These are phyloP conservation scores for Posidonia oceanica DNA, from an alignment of 116 monocot genomes.

Conservation along the genomic window DNA sequence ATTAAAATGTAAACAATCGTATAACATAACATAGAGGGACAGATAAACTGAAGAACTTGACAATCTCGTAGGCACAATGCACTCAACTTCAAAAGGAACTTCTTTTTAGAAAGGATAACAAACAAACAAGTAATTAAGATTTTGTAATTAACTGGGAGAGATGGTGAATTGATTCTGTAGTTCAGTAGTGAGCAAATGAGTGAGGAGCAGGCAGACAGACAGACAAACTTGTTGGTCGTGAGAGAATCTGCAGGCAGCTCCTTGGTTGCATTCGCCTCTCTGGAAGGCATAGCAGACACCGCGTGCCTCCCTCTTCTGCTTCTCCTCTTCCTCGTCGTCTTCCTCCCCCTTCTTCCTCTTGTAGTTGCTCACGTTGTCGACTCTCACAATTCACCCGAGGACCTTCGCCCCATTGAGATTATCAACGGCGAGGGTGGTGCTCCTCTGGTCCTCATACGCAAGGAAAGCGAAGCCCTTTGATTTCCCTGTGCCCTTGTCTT, in stretches of 20 bases:
- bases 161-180: no score
- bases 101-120: no score
- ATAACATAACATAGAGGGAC: no score
- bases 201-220: no score
- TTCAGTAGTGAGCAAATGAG: no score
- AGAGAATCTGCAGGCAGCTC: slow-evolving; percentile 85
- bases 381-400: slow-evolving; percentile 68
- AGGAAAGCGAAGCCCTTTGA: slow-evolving; percentile 92
- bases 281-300: slow-evolving; percentile 90
- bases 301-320: slow-evolving; percentile 60
- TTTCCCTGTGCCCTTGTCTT: slow-evolving; percentile 88
- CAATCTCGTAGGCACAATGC: no score
- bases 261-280: slow-evolving; percentile 72
- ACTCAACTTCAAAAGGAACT: no score
- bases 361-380: slow-evolving; percentile 85
- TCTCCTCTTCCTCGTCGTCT: slow-evolving; percentile 48
- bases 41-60: no score
- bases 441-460: slow-evolving; percentile 96
- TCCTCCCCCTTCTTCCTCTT: slow-evolving; percentile 85
- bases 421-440: slow-evolving; percentile 92
- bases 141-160: no score
- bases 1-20: no score
- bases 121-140: no score
- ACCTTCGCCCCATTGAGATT: slow-evolving; percentile 90
- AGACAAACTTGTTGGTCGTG: slow-evolving; percentile 63